These are phyloP conservation scores for Amanita pallidorosea DNA, from an alignment of 768 basidiomycete genomes.

Conservation along the genomic window DNA sequence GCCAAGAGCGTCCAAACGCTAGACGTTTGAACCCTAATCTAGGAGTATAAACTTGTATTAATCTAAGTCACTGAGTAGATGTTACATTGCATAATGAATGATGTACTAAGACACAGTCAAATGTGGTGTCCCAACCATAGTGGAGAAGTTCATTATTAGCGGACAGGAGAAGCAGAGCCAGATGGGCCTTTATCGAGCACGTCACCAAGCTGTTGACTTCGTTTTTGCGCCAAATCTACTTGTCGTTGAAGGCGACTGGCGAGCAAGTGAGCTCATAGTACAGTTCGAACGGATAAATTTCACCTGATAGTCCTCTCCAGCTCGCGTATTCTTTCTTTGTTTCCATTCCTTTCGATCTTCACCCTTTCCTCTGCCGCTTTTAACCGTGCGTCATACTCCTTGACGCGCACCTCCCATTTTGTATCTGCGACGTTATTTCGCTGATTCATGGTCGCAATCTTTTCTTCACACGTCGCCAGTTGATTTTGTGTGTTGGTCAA, in stretches of 20 bases:
- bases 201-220: constrained; percentile 50
- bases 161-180: neutral
- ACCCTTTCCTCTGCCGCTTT: constrained; percentile 84
- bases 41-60: neutral
- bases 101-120: neutral
- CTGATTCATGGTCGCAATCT: constrained; percentile 62
- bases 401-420: constrained; percentile 94
- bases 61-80: neutral
- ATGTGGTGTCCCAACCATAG: neutral
- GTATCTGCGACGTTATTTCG: constrained; percentile 63
- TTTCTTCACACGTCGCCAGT: constrained; percentile 74
- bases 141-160: neutral
- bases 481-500: constrained; percentile 80
- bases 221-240: constrained; percentile 67
- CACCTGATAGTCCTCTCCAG: constrained; percentile 65
- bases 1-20: no score
- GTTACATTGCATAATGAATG: neutral
- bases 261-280: constrained; percentile 3
- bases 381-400: constrained; percentile 77
- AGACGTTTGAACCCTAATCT: neutral
- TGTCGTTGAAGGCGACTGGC: constrained; percentile 66
- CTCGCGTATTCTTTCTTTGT: constrained; percentile 75
- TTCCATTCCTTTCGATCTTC: constrained; percentile 88
- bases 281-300: constrained; percentile 8
- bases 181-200: constrained; percentile 33